These are phyloP conservation scores for Cetradonia linearis DNA, from an alignment of 495 filamentous ascomycete species.

Conservation along the genomic window DNA sequence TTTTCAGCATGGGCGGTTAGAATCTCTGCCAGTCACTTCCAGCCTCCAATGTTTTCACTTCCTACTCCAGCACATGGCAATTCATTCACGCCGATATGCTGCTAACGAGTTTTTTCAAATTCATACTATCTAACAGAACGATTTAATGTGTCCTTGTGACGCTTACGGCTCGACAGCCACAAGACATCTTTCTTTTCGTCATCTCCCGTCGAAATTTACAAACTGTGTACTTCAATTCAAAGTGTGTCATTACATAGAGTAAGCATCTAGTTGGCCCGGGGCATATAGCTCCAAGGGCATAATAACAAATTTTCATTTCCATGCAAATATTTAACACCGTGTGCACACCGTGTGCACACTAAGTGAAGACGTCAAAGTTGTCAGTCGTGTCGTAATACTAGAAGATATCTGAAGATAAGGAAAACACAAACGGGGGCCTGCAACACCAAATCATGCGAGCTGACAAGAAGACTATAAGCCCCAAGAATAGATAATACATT, in stretches of 20 bases:
- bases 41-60: neutral
- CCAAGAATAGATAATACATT: too few species aligned
- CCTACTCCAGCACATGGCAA: neutral
- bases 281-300: neutral
- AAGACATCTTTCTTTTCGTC: neutral
- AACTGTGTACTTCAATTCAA: neutral
- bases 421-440: too few species aligned
- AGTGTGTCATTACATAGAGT: conserved; percentile 8
- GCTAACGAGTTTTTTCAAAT: neutral
- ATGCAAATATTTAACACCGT: neutral
- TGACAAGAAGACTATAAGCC: too few species aligned
- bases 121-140: neutral
- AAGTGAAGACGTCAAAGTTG: too few species aligned
- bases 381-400: too few species aligned
- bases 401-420: too few species aligned
- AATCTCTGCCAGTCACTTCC: neutral
- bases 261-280: neutral
- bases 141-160: conserved; percentile 1
- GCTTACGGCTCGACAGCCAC: conserved; percentile 8
- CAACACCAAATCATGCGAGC: too few species aligned
- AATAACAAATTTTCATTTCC: neutral
- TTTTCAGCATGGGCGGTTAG: conserved; percentile 5
- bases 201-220: neutral
- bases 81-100: neutral
- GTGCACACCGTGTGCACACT: neutral